Evolutionary conservation across 805 yeast genomes (phyloP).

Genomic region (Kluyveromyces wickerhamii): DNA sequence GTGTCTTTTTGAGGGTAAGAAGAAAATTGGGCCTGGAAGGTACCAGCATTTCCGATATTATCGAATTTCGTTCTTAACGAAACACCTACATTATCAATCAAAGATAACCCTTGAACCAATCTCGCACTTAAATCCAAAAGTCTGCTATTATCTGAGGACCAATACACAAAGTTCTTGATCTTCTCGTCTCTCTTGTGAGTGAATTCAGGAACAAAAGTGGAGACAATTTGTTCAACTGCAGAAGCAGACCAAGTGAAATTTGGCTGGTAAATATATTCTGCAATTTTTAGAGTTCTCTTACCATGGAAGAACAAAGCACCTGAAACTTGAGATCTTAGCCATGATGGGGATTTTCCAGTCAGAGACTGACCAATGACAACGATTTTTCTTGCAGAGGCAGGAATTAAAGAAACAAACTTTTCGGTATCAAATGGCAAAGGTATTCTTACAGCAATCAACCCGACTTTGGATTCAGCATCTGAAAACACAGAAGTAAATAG

Average conservation of each 20-base stretch:
- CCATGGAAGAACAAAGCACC: conserved; percentile 55
- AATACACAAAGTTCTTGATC: conserved; percentile 36
- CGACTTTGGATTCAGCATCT: conserved; percentile 37
- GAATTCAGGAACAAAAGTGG: conserved; percentile 30
- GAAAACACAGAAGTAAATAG: conserved; percentile 41
- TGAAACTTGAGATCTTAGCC: conserved; percentile 62
- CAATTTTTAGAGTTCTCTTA: conserved; percentile 31
- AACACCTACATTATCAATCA: conserved; percentile 46
- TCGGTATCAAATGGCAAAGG: conserved; percentile 71
- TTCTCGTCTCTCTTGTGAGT: conserved; percentile 10
- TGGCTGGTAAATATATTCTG: conserved; percentile 46
- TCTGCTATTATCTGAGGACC: conserved; percentile 61
- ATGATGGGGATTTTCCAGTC: conserved; percentile 31
- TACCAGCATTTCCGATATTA: conserved; percentile 65
- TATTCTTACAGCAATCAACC: conserved; percentile 63
- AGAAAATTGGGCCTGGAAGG: conserved; percentile 58
- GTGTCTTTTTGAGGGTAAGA: conserved; percentile 22
- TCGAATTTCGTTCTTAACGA: conserved; percentile 61
- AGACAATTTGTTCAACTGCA: conserved; percentile 42
- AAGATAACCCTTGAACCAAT: conserved; percentile 61
- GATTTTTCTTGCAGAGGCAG: conserved; percentile 47
- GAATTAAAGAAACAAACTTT: conserved; percentile 52
- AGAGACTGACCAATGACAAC: conserved; percentile 60
- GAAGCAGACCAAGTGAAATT: conserved; percentile 49
- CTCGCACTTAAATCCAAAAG: conserved; percentile 50